phyloP scores from a whole-genome alignment of 2,329 filamentous ascomycete species.

The Dothistroma septosporum region DNA sequence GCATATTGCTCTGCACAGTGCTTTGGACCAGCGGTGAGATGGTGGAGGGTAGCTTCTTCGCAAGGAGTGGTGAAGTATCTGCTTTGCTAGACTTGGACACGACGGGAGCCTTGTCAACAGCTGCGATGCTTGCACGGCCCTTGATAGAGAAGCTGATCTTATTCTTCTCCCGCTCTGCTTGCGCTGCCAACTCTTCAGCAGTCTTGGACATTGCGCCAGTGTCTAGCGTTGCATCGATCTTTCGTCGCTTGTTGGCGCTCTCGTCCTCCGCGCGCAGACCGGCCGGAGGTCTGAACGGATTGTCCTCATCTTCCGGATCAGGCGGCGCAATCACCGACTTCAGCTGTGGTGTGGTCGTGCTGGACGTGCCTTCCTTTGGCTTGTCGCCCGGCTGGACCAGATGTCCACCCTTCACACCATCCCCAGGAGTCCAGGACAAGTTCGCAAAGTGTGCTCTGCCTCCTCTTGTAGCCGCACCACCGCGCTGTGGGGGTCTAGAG shows the following conservation, averaged over 20 bases:
- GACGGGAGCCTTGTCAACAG: conserved; percentile 29
- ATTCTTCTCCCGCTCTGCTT: conserved; percentile 30
- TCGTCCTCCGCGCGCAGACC: conserved; percentile 64
- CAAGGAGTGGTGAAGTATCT: conserved; percentile 28
- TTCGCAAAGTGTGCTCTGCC: conserved; percentile 58
- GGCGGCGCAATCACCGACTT: conserved; percentile 25
- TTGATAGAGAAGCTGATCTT: conserved; percentile 97
- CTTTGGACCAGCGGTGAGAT: conserved; percentile 29
- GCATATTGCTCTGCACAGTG: conserved; percentile 24
- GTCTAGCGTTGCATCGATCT: conserved; percentile 12
- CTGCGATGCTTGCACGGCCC: conserved; percentile 55
- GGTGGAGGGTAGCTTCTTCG: conserved; percentile 49
- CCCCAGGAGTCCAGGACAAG: conserved; percentile 65
- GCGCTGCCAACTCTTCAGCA: conserved; percentile 41
- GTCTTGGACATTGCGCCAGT: conserved; percentile 16
- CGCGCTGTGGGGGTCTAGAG: conserved; percentile 29
- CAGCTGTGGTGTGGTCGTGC: conserved; percentile 27
- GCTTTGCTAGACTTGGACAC: conserved; percentile 16
- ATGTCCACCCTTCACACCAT: conserved; percentile 52
- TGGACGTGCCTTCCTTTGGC: conserved; percentile 27
- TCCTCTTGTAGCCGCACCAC: conserved; percentile 42
- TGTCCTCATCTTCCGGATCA: conserved; percentile 53
- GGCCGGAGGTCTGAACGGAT: conserved; percentile 60
- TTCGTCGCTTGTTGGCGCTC: conserved; percentile 36
- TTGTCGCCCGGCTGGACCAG: conserved; percentile 34